Base-by-base conservation (phyloP, 116 monocot species). In the Papilionanthe hybrid region DNA sequence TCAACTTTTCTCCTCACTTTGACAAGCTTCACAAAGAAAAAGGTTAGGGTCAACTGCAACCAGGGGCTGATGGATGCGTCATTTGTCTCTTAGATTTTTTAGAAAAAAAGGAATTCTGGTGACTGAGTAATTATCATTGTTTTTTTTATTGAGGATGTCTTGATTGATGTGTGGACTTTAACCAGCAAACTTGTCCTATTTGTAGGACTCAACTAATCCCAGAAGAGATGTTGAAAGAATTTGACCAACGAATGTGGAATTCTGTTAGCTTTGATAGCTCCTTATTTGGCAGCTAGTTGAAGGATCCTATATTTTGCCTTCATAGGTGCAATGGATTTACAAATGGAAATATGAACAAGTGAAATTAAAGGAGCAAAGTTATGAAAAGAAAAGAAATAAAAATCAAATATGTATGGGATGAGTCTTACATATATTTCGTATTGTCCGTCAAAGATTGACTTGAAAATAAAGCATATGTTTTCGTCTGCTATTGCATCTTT, bases 51-150 rank as follows among this genome's bases (percentile, higher is more conserved):
- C 75, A 76, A 4, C 11, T 0, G 29, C 45, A 13, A 25, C 66
- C 77, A 72, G 42, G 55, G 42, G 19, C 60, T 4, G 78, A 63
- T 18, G 55, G 22, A 30, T 79, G 84, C 79, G 75, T 76, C 17
- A 79, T 84, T 10, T 84, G 84, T 75, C 84, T 84, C n/a, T 79
- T 63, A 67, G 75, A 84, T 67, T 79, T 84, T 29, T 79, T 79
- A 23, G 65, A 5, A 30, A 84, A 63, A 79, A 84, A 75, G 79
- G n/a, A n/a, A n/a, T n/a, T 84, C 65, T 63, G 84, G 75, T n/a
- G 67, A 41, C 76, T 76, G 12, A 79, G 75, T 49, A 84, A 75
- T 53, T 84, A 79, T 69, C 56, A 76, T 25, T 79, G 79, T 47
- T 76, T 84, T 20, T 84, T 79, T 79, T 79, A 84, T 65, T 45